Evolutionary conservation across 2,329 filamentous ascomycete species (phyloP).

Genomic region (Pseudogymnoascus sp.): DNA sequence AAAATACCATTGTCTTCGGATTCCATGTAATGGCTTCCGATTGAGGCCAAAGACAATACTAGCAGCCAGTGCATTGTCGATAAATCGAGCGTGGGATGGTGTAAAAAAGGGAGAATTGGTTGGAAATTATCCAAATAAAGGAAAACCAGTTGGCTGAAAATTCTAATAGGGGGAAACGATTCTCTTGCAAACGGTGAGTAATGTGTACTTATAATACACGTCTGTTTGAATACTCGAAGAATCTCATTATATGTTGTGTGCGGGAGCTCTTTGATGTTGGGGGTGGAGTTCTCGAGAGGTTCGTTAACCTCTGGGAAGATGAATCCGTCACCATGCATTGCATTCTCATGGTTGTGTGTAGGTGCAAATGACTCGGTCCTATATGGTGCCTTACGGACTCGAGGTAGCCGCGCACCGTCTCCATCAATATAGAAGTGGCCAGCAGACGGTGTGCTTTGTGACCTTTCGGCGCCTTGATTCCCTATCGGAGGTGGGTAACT

Average conservation of each 20-base stretch:
- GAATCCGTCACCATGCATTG: constrained; percentile 4
- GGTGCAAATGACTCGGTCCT: constrained; percentile 15
- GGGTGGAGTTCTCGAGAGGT: background rate
- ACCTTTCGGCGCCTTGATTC: background rate
- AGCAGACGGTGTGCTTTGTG: constrained; percentile 17
- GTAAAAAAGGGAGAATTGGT: constrained; percentile 36
- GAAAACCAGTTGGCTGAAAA: constrained; percentile 27
- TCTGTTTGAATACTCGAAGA: constrained; percentile 18
- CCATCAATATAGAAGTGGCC: constrained; percentile 27
- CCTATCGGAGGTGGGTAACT: background rate
- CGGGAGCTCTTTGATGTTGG: constrained; percentile 14
- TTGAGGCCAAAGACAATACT: constrained; percentile 34
- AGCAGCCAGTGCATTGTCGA: constrained; percentile 36
- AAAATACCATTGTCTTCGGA: constrained; percentile 27
- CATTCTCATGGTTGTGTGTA: background rate
- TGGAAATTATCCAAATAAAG: constrained; percentile 37
- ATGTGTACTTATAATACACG: constrained; percentile 19
- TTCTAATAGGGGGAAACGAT: constrained; percentile 19
- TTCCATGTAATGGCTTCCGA: constrained; percentile 35
- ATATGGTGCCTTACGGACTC: constrained; percentile 22
- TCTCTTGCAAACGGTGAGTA: constrained; percentile 16
- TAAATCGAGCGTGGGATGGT: constrained; percentile 33
- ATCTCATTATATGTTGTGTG: constrained; percentile 20
- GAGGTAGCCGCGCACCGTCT: constrained; percentile 24
- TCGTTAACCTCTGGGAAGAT: constrained; percentile 14